A percentile compares a stretch with the other conserved stretches of the same genome.
Evolutionary conservation across 129 eudicot genomes (phyloP).

Genomic region (Oenanthe sinensis): DNA sequence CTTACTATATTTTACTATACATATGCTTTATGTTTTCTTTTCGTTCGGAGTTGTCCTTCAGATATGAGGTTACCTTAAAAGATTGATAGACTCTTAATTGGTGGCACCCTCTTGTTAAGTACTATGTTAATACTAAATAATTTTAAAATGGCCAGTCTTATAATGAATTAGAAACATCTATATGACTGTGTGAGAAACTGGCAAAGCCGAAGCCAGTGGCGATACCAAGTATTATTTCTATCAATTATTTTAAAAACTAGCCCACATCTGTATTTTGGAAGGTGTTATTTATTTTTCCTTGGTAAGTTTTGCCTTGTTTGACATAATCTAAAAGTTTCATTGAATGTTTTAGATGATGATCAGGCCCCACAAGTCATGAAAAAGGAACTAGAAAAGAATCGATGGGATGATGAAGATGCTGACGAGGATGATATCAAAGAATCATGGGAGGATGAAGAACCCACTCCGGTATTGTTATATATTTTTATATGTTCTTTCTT

Average conservation of each 20-base stretch:
- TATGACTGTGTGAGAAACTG: background rate
- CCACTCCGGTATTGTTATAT: slow-evolving; percentile 42
- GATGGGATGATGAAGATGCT: slow-evolving; percentile 91
- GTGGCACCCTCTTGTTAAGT: no score
- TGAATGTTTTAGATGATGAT: slow-evolving; percentile 63
- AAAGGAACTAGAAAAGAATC: slow-evolving; percentile 43
- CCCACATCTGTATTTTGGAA: background rate
- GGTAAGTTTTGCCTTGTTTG: background rate
- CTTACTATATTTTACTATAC: background rate
- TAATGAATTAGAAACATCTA: background rate
- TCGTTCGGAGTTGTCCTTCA: background rate
- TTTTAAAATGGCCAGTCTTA: background rate
- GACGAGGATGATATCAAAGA: slow-evolving; percentile 83
- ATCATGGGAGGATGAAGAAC: slow-evolving; percentile 97
- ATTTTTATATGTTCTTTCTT: background rate
- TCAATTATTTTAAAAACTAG: background rate
- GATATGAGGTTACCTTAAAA: background rate
- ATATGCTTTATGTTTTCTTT: background rate
- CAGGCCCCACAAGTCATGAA: slow-evolving; percentile 39
- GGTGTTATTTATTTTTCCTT: background rate
- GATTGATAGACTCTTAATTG: no score
- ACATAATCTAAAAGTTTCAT: background rate
- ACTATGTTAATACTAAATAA: no score
- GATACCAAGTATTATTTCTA: background rate
- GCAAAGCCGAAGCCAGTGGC: background rate